Percentiles rank a stretch among this genome's conserved stretches.
Evolutionary conservation across 1,284 basidiomycete species (phyloP).

Genomic region (Takashimella tepidaria): DNA sequence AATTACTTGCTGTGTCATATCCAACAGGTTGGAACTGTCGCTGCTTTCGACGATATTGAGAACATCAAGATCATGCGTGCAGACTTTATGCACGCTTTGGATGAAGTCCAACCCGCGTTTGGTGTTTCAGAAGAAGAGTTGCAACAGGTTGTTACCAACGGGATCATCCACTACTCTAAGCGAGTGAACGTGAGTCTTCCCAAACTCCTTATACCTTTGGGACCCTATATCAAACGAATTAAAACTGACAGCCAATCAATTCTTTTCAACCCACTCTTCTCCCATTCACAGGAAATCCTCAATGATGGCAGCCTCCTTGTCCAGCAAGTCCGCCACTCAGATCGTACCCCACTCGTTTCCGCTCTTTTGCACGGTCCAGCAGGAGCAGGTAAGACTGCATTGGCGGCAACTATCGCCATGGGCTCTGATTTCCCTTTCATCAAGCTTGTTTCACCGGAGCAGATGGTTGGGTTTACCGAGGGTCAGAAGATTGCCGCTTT

Average conservation of each 20-base stretch:
- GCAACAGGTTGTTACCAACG: slow-evolving; percentile 88
- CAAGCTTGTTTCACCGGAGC: slow-evolving; percentile 93
- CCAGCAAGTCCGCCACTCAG: slow-evolving; percentile 88
- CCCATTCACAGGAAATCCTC: slow-evolving; percentile 67
- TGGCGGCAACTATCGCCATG: slow-evolving; percentile 92
- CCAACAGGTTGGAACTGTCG: slow-evolving; percentile 78
- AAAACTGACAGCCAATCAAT: neutral
- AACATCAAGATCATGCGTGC: slow-evolving; percentile 79
- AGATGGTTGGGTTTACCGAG: slow-evolving; percentile 94
- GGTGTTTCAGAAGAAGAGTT: slow-evolving; percentile 98
- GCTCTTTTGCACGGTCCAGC: slow-evolving; percentile 84
- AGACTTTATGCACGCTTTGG: slow-evolving; percentile 87
- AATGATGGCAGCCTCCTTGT: slow-evolving; percentile 88
- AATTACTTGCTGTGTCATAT: neutral
- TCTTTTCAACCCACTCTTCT: slow-evolving; percentile 2
- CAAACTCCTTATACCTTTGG: slow-evolving; percentile 5
- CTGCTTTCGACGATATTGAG: slow-evolving; percentile 94
- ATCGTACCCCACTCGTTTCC: slow-evolving; percentile 86
- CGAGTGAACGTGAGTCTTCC: slow-evolving; percentile 49
- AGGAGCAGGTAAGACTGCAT: slow-evolving; percentile 89
- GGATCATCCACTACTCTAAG: slow-evolving; percentile 92
- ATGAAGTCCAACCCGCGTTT: slow-evolving; percentile 95
- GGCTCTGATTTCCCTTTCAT: slow-evolving; percentile 94
- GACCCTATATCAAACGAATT: neutral
- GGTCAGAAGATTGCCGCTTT: slow-evolving; percentile 86